Evolutionary conservation across 192 early-diverging fungal genomes (phyloP).

Genomic region (Spizellomyces sp.): DNA sequence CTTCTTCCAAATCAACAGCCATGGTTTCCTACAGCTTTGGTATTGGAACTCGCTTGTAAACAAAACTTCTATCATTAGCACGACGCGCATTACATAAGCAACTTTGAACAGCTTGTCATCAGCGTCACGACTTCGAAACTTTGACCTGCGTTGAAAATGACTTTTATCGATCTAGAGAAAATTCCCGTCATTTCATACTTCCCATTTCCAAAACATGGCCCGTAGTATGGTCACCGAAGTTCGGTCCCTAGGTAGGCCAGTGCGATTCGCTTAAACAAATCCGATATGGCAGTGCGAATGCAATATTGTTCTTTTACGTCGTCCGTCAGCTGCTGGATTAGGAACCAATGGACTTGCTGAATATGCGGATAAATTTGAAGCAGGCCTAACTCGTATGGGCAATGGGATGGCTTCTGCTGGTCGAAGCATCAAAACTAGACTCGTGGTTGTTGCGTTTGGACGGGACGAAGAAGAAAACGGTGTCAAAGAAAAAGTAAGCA

Average conservation of each 20-base stretch:
- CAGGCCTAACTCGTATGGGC: constrained; percentile 15
- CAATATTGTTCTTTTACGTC: not conserved
- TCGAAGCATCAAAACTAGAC: not conserved
- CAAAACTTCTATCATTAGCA: too few relatives aligned
- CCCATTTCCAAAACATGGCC: constrained; percentile 3
- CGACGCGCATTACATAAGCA: too few relatives aligned
- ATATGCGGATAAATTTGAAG: constrained; percentile 27
- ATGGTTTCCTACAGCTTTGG: too few relatives aligned
- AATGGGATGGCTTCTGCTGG: constrained; percentile 13
- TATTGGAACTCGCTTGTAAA: too few relatives aligned
- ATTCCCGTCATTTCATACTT: constrained; percentile 2
- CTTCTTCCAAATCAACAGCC: too few relatives aligned
- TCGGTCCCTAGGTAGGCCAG: constrained; percentile 13
- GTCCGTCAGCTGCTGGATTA: constrained; percentile 15
- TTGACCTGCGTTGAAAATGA: too few relatives aligned
- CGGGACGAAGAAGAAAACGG: too few relatives aligned
- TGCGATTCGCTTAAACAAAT: not conserved
- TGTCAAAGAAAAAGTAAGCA: too few relatives aligned
- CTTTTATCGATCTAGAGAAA: not conserved
- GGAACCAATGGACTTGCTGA: constrained; percentile 24
- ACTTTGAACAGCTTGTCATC: too few relatives aligned
- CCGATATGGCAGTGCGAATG: not conserved
- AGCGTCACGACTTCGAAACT: too few relatives aligned
- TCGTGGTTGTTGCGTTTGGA: constrained; percentile 18
- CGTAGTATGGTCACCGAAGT: constrained; percentile 21